Evolutionary conservation across 192 early-diverging fungal genomes (phyloP).

Genomic region (Coemansia sp.): DNA sequence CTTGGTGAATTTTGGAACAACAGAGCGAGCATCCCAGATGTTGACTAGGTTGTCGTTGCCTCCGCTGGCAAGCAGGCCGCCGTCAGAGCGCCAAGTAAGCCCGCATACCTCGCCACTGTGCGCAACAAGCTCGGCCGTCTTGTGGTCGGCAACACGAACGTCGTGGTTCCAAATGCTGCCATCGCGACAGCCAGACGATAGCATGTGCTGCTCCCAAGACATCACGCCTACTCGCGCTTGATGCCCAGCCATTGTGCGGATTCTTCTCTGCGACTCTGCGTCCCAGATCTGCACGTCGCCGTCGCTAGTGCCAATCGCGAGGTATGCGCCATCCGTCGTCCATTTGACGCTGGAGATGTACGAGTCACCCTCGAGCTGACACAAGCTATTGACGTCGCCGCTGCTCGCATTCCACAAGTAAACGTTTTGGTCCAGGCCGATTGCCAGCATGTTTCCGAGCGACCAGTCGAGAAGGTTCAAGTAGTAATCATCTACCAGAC

Average conservation of each 20-base stretch:
- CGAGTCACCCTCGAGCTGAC: conserved; percentile 50
- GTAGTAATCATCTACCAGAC: conserved; percentile 92
- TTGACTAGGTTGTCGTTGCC: conserved; percentile 94
- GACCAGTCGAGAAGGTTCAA: conserved; percentile 96
- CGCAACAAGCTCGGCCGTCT: conserved; percentile 66
- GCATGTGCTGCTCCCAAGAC: conserved; percentile 80
- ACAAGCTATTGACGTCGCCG: conserved; percentile 60
- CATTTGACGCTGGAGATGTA: conserved; percentile 79
- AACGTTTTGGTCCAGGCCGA: conserved; percentile 84
- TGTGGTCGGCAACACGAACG: conserved; percentile 86
- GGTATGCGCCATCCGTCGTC: conserved; percentile 66
- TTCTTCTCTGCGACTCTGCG: conserved; percentile 68
- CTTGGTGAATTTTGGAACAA: conserved; percentile 69
- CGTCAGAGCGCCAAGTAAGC: conserved; percentile 83
- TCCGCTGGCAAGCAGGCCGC: conserved; percentile 82
- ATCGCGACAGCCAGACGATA: conserved; percentile 86
- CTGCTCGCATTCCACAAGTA: conserved; percentile 90
- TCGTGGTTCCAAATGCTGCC: conserved; percentile 96
- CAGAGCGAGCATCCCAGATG: conserved; percentile 81
- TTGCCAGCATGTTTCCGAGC: conserved; percentile 74
- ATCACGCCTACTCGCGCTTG: conserved; percentile 80
- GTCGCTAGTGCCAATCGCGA: conserved; percentile 73
- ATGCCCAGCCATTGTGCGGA: conserved; percentile 86
- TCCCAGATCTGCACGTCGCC: conserved; percentile 95
- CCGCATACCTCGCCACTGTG: conserved; percentile 89